Evolutionary conservation across 2,329 filamentous ascomycete genomes (phyloP), one percentile per base, ranked within the genome.

Genomic region (Penicillium sp.): DNA sequence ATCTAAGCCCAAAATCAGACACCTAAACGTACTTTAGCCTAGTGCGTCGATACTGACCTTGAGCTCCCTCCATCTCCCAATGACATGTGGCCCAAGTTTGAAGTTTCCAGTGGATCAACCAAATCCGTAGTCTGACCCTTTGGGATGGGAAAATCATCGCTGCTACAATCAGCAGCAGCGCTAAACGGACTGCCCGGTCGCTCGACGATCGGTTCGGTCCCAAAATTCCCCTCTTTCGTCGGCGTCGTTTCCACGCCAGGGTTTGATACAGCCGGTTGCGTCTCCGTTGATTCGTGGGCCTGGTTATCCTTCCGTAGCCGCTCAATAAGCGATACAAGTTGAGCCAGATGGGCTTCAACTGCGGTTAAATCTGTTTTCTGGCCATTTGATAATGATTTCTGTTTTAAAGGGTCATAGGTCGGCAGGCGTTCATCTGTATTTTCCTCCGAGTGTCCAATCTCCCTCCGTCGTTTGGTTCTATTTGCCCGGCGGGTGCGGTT

Each of bases 81-180:
- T 55, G 76, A 78, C 48, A 79, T 61, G 66, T 77, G 75, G 0
- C 75, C 75, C 49, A 78, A 53, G 57, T 76, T 77, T 47, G 77
- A 58, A 33, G 71, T 76, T n/a, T 73, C 75, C 29, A 78, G 66
- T 2, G 76, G 76, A 56, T 78, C 76, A 3, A 77, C 75, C 13
- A 76, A 63, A 53, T 78, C 76, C 1, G 73, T 76, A 21, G 73
- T 71, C 61, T 73, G 70, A 0, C 75, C 76, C 1, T 73, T 65
- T 5, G 76, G 76, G 21, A 78, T 75, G 0, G 76, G 76, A 55
- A 78, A 78, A 38, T 78, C 76, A 56, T 78, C 76, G 19, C 70
- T 68, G 49, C 66, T 72, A 23, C 68, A 71, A 35, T 77, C 75
- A 38, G 53, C 35, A 17, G 62, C 66, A 19, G 59, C 61, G 25